Conservation (phyloP, 257 asterid genomes). For the Coffea canephora region DNA sequence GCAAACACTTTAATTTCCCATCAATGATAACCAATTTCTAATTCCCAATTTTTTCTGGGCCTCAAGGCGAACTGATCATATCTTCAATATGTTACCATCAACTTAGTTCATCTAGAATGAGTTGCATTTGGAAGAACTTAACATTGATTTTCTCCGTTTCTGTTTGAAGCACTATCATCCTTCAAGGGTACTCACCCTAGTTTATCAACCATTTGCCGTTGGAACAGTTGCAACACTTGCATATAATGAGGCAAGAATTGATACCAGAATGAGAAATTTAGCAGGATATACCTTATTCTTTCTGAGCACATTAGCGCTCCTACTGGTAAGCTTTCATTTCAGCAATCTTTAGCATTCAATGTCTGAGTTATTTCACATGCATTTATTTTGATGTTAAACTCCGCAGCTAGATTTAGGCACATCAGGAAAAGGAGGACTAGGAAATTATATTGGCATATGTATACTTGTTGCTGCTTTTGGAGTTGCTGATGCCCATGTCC, state of each 20-base stretch:
- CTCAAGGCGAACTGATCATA: not conserved
- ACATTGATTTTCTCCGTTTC: not conserved
- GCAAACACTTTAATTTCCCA: not conserved
- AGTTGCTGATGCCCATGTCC: slow-evolving; percentile 40
- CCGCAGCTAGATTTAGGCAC: slow-evolving; percentile 38
- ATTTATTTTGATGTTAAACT: not conserved
- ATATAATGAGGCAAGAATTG: slow-evolving; percentile 32
- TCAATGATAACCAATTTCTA: not conserved
- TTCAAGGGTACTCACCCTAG: slow-evolving; percentile 41
- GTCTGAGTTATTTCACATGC: not conserved
- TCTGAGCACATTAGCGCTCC: slow-evolving; percentile 29
- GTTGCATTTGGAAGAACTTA: not conserved
- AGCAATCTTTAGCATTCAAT: not conserved
- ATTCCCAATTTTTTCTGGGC: not conserved
- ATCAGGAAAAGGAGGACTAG: slow-evolving; percentile 32
- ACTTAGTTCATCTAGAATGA: not conserved
- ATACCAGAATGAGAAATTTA: slow-evolving; percentile 38
- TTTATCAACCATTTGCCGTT: slow-evolving; percentile 42
- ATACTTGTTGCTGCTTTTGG: slow-evolving; percentile 38
- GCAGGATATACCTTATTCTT: slow-evolving; percentile 33
- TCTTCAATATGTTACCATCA: not conserved
- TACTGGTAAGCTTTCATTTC: slow-evolving; percentile 25
- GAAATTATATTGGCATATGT: slow-evolving; percentile 36
- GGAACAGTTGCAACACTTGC: slow-evolving; percentile 37
- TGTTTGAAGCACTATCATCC: slow-evolving; percentile 39